A percentile compares a stretch with the other conserved stretches of the same genome.
These are phyloP conservation scores for Aschersonia sp. DNA, from an alignment of 2,329 filamentous ascomycete species.

Conservation along the genomic window DNA sequence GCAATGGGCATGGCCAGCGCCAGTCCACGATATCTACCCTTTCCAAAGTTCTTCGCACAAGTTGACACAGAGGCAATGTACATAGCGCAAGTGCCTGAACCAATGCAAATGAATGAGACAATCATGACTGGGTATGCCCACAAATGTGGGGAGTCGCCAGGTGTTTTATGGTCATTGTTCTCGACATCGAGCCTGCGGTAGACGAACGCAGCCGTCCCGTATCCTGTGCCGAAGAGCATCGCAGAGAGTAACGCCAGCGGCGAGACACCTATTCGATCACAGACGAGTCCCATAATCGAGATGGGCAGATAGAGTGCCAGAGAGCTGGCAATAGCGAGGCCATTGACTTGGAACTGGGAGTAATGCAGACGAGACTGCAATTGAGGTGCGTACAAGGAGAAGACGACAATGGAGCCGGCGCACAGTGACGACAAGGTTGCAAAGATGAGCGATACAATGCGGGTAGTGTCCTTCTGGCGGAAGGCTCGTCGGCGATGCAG, in stretches of 20 bases:
- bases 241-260: constrained; percentile 62
- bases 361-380: constrained; percentile 81
- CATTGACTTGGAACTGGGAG: constrained; percentile 83
- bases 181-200: constrained; percentile 44
- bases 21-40: constrained; percentile 73
- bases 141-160: constrained; percentile 26
- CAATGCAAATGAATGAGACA: constrained; percentile 68
- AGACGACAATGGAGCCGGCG: constrained; percentile 83
- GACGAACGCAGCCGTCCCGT: constrained; percentile 66
- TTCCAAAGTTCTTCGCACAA: constrained; percentile 95
- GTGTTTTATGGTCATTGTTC: constrained; percentile 18
- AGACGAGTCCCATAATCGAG: constrained; percentile 76
- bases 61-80: constrained; percentile 87
- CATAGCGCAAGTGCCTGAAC: constrained; percentile 73
- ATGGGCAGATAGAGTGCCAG: constrained; percentile 88
- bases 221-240: constrained; percentile 64
- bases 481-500: too few species aligned
- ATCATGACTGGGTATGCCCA: constrained; percentile 78
- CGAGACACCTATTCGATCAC: constrained; percentile 74
- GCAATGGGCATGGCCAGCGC: constrained; percentile 86
- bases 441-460: constrained; percentile 34
- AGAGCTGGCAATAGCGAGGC: constrained; percentile 74
- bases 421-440: constrained; percentile 51
- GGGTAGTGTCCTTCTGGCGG: constrained; percentile 18
- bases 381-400: constrained; percentile 83